These are phyloP conservation scores for Euphrasia arctica DNA, from an alignment of 305 asterid species.

Conservation along the genomic window DNA sequence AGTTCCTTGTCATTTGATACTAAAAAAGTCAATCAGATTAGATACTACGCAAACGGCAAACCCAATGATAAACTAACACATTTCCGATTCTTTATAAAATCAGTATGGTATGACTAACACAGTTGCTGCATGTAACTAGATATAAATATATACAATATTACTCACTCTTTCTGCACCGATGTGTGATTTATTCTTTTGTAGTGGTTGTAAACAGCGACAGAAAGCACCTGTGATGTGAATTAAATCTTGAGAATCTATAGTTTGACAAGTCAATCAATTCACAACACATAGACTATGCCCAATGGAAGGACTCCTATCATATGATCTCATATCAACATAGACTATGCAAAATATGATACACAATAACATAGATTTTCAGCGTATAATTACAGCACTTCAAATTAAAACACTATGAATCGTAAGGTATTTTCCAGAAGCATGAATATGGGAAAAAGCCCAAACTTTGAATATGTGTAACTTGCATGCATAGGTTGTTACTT, in stretches of 20 bases:
- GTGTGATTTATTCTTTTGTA: conserved; percentile 70
- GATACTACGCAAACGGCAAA: conserved; percentile 14
- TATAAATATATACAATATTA: conserved; percentile 10
- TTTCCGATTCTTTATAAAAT: background rate
- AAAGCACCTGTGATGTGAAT: conserved; percentile 59
- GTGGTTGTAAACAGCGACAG: conserved; percentile 94
- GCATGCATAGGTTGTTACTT: background rate
- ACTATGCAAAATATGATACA: conserved; percentile 1
- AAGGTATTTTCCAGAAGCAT: background rate
- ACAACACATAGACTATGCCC: background rate
- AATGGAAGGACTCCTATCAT: conserved; percentile 11
- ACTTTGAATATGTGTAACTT: background rate
- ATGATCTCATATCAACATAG: conserved; percentile 21
- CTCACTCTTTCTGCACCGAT: conserved; percentile 59
- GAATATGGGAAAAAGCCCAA: conserved; percentile 7
- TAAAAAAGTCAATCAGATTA: background rate
- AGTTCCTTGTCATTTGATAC: conserved; percentile 20
- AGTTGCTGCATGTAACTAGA: conserved; percentile 12
- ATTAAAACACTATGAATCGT: conserved; percentile 10
- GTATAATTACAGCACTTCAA: background rate
- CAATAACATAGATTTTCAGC: conserved; percentile 9
- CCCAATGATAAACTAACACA: conserved; percentile 4
- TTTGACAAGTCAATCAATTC: conserved; percentile 14
- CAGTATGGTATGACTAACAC: conserved; percentile 1
- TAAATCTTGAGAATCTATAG: conserved; percentile 25